Evolutionary conservation across 176 grass and related monocot species (phyloP).

Genomic region (Dendrocalamus sinicus): DNA sequence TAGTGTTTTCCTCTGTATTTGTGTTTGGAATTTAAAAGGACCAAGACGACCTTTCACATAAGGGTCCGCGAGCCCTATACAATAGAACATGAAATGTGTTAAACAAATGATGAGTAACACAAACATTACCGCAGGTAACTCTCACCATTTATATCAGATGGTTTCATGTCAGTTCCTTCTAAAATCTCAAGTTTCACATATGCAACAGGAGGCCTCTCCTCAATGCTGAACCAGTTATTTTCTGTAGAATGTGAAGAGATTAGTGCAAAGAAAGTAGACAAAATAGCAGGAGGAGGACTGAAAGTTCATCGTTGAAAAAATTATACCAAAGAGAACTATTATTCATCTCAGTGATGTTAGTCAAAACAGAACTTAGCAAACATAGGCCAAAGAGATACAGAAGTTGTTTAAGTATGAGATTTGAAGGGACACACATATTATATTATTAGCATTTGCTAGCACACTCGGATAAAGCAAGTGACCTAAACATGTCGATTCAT

Average conservation of each 20-base stretch:
- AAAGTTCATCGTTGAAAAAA: slow-evolving; percentile 26
- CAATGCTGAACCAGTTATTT: slow-evolving; percentile 84
- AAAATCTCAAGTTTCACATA: slow-evolving; percentile 82
- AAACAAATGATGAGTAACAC: slow-evolving; percentile 40
- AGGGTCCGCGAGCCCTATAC: slow-evolving; percentile 83
- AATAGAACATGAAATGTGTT: slow-evolving; percentile 12
- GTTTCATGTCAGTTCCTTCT: slow-evolving; percentile 93
- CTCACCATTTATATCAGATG: slow-evolving; percentile 92
- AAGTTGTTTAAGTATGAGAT: not conserved
- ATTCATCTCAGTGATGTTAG: slow-evolving; percentile 6
- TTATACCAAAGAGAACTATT: not conserved
- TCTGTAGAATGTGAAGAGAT: slow-evolving; percentile 44
- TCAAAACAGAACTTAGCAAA: slow-evolving; percentile 23
- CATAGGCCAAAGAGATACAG: slow-evolving; percentile 24
- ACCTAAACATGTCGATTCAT: slow-evolving; percentile 10
- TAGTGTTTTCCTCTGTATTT: slow-evolving; percentile 83
- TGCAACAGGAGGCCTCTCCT: slow-evolving; percentile 86
- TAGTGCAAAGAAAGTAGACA: slow-evolving; percentile 18
- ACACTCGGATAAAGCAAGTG: slow-evolving; percentile 23
- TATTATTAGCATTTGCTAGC: slow-evolving; percentile 26
- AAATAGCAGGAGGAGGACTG: not conserved
- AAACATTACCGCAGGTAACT: slow-evolving; percentile 5
- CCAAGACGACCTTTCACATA: slow-evolving; percentile 88
- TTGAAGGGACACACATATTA: not conserved
- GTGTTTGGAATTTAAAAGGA: slow-evolving; percentile 80